phyloP scores from a whole-genome alignment of 2,329 filamentous ascomycete genomes.

The Mollisiaceae sp. region DNA sequence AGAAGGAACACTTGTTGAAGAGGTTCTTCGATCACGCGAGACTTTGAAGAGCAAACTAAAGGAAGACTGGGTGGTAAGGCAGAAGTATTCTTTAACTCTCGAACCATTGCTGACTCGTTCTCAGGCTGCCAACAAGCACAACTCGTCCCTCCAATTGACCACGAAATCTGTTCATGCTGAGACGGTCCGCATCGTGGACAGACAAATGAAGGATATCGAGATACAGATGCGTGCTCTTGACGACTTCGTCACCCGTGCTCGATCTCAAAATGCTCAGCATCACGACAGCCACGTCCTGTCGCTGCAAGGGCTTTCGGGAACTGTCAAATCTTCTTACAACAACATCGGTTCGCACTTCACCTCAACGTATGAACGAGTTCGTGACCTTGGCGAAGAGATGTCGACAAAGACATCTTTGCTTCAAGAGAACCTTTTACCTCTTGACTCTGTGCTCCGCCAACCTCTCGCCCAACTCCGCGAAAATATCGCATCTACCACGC shows the following conservation, averaged over 20 bases:
- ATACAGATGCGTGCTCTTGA: conserved; percentile 90
- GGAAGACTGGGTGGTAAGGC: conserved; percentile 80
- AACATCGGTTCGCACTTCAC: conserved; percentile 74
- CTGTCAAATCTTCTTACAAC: conserved; percentile 74
- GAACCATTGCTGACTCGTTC: conserved; percentile 21
- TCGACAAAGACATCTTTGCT: conserved; percentile 63
- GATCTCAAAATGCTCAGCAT: conserved; percentile 78
- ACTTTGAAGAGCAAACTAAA: conserved; percentile 81
- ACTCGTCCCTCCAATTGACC: conserved; percentile 80
- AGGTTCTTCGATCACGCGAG: conserved; percentile 75
- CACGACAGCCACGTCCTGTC: conserved; percentile 72
- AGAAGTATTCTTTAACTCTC: background rate
- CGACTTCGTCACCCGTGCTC: conserved; percentile 84
- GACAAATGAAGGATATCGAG: conserved; percentile 85
- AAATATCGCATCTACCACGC: conserved; percentile 64
- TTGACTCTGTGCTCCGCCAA: conserved; percentile 66
- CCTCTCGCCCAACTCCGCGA: conserved; percentile 75
- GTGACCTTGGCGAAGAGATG: conserved; percentile 72
- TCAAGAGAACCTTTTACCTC: conserved; percentile 63
- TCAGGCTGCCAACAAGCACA: conserved; percentile 76
- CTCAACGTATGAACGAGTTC: conserved; percentile 69
- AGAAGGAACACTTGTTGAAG: conserved; percentile 71
- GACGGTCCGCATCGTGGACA: conserved; percentile 86
- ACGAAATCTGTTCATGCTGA: conserved; percentile 89
- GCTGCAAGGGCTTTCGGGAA: conserved; percentile 67